A percentile compares a stretch with the other conserved stretches of the same genome.
phyloP scores from a whole-genome alignment of 495 filamentous ascomycete genomes.

The Jackrogersella multiformis region DNA sequence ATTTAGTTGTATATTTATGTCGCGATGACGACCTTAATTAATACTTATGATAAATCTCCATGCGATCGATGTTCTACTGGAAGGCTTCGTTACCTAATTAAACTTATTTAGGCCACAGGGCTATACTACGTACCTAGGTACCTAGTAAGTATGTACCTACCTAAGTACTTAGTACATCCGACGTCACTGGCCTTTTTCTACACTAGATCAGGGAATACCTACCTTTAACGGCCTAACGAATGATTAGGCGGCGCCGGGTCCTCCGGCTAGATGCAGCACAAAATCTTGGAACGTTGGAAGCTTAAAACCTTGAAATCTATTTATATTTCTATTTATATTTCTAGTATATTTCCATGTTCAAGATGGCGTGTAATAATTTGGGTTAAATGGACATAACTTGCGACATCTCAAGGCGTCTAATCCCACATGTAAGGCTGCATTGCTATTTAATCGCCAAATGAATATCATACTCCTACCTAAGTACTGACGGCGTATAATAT shows the following conservation, averaged over 20 bases:
- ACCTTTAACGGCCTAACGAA: neutral
- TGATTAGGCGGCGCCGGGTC: slow-evolving; percentile 1
- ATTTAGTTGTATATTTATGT: slow-evolving; percentile 5
- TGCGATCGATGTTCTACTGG: slow-evolving; percentile 2
- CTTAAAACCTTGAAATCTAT: too few species aligned
- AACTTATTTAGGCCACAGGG: neutral
- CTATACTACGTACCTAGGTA: neutral
- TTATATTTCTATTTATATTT: slow-evolving; percentile 12
- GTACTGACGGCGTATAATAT: slow-evolving; percentile 25
- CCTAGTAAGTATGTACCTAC: slow-evolving; percentile 1
- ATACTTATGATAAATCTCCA: too few species aligned
- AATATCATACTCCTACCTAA: slow-evolving; percentile 7
- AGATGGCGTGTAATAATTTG: slow-evolving; percentile 10
- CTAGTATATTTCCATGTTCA: too few species aligned
- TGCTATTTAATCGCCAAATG: neutral
- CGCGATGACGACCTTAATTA: too few species aligned
- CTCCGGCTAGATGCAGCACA: neutral
- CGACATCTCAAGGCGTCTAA: slow-evolving; percentile 14
- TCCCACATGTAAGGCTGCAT: neutral
- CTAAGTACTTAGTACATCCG: slow-evolving; percentile 17
- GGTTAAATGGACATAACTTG: slow-evolving; percentile 6
- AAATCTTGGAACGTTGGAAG: too few species aligned
- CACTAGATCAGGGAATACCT: slow-evolving; percentile 6
- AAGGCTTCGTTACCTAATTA: neutral
- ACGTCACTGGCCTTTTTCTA: slow-evolving; percentile 22